Evolutionary conservation across 257 asterid species (phyloP).

Genomic region (Fraxinus americana): DNA sequence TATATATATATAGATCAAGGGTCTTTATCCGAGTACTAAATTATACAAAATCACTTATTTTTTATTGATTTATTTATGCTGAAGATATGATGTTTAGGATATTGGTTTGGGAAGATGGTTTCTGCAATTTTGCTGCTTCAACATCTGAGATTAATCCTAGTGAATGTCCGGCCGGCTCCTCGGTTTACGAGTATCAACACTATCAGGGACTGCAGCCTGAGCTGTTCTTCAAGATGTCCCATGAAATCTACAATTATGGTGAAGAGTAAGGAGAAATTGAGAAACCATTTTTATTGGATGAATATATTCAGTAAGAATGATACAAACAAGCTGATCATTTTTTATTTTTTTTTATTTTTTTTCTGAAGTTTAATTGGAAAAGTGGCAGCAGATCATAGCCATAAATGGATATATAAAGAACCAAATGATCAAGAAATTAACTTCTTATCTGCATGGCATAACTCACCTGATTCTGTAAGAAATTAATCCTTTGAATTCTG

Average conservation of each 20-base stretch:
- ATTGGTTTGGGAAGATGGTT: conserved; percentile 98
- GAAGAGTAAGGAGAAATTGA: conserved; percentile 62
- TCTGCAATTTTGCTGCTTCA: conserved; percentile 93
- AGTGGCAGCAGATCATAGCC: conserved; percentile 99
- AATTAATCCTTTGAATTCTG: background rate
- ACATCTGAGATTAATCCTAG: conserved; percentile 57
- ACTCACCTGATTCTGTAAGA: conserved; percentile 91
- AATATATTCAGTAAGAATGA: too few species aligned
- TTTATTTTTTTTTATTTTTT: background rate
- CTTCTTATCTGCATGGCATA: conserved; percentile 99
- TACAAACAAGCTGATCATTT: too few species aligned
- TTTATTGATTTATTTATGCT: background rate
- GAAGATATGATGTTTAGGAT: background rate
- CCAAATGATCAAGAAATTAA: conserved; percentile 91
- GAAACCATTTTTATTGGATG: too few species aligned
- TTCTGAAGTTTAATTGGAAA: conserved; percentile 74
- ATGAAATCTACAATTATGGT: conserved; percentile 98
- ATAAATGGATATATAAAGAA: conserved; percentile 96
- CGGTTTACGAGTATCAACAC: conserved; percentile 56
- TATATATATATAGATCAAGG: conserved; percentile 24
- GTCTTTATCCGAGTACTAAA: background rate
- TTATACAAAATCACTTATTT: background rate
- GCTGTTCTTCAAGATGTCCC: conserved; percentile 98
- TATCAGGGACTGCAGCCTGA: conserved; percentile 90
- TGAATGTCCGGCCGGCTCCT: conserved; percentile 43